Conservation (phyloP, 345 rosid genomes). For the Eutrema heterophyllum region DNA sequence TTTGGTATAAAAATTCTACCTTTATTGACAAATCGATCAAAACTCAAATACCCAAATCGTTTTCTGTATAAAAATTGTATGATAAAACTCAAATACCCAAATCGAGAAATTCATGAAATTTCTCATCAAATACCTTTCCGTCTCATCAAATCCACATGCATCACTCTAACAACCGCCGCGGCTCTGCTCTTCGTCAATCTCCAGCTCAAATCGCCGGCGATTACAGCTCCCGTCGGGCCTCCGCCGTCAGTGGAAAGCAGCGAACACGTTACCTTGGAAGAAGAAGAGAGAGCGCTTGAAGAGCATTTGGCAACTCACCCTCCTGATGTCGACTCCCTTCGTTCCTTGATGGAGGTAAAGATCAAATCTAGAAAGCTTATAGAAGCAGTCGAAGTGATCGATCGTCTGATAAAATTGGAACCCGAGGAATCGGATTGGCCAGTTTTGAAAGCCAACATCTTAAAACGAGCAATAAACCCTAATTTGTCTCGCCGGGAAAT, state of each 20-base stretch:
- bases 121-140: constrained; percentile 24
- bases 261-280: constrained; percentile 35
- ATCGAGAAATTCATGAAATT: too few relatives aligned
- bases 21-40: too few relatives aligned
- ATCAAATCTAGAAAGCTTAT: constrained; percentile 57
- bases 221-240: constrained; percentile 47
- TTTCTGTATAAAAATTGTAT: too few relatives aligned
- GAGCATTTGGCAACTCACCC: constrained; percentile 41
- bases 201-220: constrained; percentile 38
- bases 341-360: constrained; percentile 70
- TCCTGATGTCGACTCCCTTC: constrained; percentile 50
- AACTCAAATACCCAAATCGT: too few relatives aligned
- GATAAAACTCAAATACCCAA: too few relatives aligned
- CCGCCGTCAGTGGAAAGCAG: constrained; percentile 33
- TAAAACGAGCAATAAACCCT: background rate
- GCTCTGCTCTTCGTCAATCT: constrained; percentile 48
- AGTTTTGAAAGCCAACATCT: constrained; percentile 60
- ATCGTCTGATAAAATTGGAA: constrained; percentile 68
- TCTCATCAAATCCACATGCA: constrained; percentile 50
- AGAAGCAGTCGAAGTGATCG: constrained; percentile 55
- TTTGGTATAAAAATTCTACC: too few relatives aligned
- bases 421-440: constrained; percentile 80
- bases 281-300: constrained; percentile 51
- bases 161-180: constrained; percentile 62
- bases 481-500: too few relatives aligned